Evolutionary conservation across 208 protist species (phyloP), one percentile per base, ranked within the genome.

Genomic region (Leishmania aethiopica): DNA sequence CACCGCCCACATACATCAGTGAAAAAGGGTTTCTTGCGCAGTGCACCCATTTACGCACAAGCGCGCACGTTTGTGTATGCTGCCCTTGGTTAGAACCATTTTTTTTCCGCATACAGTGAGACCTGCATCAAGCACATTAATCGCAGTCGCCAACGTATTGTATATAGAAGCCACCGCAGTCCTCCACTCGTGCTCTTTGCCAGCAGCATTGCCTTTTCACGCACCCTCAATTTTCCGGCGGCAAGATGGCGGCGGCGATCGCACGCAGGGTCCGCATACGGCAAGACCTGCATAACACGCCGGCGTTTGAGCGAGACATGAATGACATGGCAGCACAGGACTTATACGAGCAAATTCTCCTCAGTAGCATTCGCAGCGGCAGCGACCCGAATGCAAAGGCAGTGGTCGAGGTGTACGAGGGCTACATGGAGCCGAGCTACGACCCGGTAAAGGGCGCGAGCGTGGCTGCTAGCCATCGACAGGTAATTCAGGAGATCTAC

Each of bases 281-380:
- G 49, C 93, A 96, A 79, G 95, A 97, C 77, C 86, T 95, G 51
- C 82, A 88, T 67, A 92, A 32, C 19, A 88, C 86, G 19, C 84
- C 87, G 25, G 80, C 79, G 5, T 83, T 93, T 10, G 92, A 96
- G 88, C 92, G 95, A 37, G 87, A 88, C 71, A 93, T 97, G 84
- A 91, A 90, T 15, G 95, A 97, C 77, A 78, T 96, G 53, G 80
- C 89, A 0, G 95, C 93, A 2, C 67, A 86, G 17, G 93, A 96
- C 49, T 72, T 93, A 32, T 97, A 97, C 84, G 95, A 97, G 75
- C 93, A 96, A 79, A 87, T 95, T 47, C 84, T 96, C 49, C 86
- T 97, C 2, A 91, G 84, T 17, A 90, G 80, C 78, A 89, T 96
- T 59, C 93, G 93, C 57, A 90, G 66, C 79, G 95, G 92, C 28